Evolutionary conservation across 495 filamentous ascomycete species (phyloP).

Genomic region (Darksidea phi): DNA sequence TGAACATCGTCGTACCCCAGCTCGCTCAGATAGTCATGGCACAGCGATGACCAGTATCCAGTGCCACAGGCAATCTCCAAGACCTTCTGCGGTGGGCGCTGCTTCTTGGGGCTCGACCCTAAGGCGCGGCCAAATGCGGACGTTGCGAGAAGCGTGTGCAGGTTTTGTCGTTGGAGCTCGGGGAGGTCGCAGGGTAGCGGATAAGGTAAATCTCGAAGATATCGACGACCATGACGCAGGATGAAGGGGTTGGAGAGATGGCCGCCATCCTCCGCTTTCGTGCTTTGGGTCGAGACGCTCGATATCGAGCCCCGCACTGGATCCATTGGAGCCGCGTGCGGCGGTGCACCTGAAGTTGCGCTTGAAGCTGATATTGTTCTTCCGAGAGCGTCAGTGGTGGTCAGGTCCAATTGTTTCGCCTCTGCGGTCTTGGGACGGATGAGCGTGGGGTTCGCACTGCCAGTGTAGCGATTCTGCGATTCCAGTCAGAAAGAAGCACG

Average conservation of each 20-base stretch:
- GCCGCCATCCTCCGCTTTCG: conserved; percentile 23
- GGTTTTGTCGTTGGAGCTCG: conserved; percentile 82
- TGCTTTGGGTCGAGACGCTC: conserved; percentile 35
- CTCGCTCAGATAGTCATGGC: conserved; percentile 69
- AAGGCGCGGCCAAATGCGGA: conserved; percentile 78
- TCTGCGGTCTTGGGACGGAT: conserved; percentile 30
- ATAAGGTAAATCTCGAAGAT: conserved; percentile 77
- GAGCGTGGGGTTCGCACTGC: conserved; percentile 27
- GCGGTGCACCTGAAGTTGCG: conserved; percentile 13
- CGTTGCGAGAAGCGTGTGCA: conserved; percentile 77
- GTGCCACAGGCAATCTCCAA: conserved; percentile 88
- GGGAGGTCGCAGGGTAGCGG: conserved; percentile 84
- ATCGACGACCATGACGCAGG: conserved; percentile 73
- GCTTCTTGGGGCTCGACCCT: conserved; percentile 64
- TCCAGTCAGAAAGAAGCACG: conserved; percentile 27
- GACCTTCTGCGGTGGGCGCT: conserved; percentile 69
- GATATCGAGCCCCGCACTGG: conserved; percentile 34
- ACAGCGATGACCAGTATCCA: conserved; percentile 84
- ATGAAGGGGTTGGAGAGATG: conserved; percentile 56
- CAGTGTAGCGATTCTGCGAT: conserved; percentile 33
- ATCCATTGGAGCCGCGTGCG: conserved; percentile 26
- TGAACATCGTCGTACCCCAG: conserved; percentile 52
- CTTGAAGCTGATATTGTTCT: conserved; percentile 33
- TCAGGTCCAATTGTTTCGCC: conserved; percentile 35
- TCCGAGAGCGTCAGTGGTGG: conserved; percentile 36